These are phyloP conservation scores for Macrophomina tecta DNA, from an alignment of 2,329 filamentous ascomycete species.

Conservation along the genomic window DNA sequence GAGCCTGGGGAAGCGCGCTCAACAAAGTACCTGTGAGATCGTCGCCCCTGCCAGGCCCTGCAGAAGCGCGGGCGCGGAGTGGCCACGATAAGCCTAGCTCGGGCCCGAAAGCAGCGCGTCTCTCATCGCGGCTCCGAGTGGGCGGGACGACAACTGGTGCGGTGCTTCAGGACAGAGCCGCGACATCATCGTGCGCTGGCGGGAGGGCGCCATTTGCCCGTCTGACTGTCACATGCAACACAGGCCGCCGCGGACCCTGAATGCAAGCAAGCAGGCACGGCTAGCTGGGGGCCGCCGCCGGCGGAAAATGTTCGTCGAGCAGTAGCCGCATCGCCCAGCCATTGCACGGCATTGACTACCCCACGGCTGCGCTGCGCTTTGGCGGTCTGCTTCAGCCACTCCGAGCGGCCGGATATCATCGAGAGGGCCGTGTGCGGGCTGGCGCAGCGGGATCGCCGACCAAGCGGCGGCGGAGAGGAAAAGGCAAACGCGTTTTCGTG, in stretches of 20 bases:
- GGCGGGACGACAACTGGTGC: slow-evolving; percentile 1
- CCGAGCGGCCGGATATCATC: slow-evolving; percentile 10
- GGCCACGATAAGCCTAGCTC: slow-evolving; percentile 19
- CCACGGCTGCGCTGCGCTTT: slow-evolving; percentile 24
- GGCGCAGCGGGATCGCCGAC: slow-evolving; percentile 21
- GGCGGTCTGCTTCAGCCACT: slow-evolving; percentile 28
- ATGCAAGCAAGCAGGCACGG: background rate
- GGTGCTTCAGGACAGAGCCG: background rate
- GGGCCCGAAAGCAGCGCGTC: slow-evolving; percentile 6
- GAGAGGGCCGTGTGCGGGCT: slow-evolving; percentile 9
- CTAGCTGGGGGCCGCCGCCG: background rate
- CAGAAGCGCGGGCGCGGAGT: slow-evolving; percentile 14
- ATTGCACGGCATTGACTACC: slow-evolving; percentile 19
- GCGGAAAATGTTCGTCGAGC: background rate
- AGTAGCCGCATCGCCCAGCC: slow-evolving; percentile 9
- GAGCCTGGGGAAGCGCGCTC: slow-evolving; percentile 19
- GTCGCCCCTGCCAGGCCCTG: slow-evolving; percentile 13
- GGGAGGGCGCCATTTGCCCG: background rate
- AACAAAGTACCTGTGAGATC: slow-evolving; percentile 24
- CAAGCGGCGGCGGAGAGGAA: slow-evolving; percentile 9
- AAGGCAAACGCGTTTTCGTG: background rate
- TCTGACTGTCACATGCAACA: slow-evolving; percentile 8
- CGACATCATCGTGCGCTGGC: slow-evolving; percentile 15
- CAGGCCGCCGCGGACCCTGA: slow-evolving; percentile 11
- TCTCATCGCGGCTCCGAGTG: slow-evolving; percentile 7